Evolutionary conservation across 768 basidiomycete species (phyloP).

Genomic region (Pisolithus marmoratus): DNA sequence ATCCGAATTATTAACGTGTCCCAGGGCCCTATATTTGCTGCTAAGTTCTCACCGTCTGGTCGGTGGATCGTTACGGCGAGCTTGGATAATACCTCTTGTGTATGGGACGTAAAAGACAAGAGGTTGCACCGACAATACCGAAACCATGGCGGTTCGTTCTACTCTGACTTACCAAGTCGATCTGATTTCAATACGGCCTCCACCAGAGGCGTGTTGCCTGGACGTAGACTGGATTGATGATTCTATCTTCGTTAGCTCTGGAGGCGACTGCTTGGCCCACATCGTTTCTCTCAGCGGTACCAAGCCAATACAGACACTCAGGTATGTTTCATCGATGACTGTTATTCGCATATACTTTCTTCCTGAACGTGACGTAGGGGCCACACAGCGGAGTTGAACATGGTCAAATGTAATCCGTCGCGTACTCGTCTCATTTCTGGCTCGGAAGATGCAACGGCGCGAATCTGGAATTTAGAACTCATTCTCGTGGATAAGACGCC

Average conservation of each 20-base stretch:
- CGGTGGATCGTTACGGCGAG: constrained; percentile 73
- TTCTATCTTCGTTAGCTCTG: constrained; percentile 64
- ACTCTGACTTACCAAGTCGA: not conserved
- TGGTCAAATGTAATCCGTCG: constrained; percentile 64
- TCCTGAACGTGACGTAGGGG: constrained; percentile 40
- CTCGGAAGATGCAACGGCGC: constrained; percentile 75
- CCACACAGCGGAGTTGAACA: constrained; percentile 73
- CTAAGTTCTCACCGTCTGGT: constrained; percentile 69
- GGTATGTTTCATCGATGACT: constrained; percentile 36
- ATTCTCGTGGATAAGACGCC: constrained; percentile 26
- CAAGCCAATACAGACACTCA: constrained; percentile 55
- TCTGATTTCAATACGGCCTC: constrained; percentile 4
- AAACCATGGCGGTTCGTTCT: constrained; percentile 53
- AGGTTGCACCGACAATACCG: constrained; percentile 57
- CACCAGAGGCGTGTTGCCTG: constrained; percentile 61
- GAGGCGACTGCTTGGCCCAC: constrained; percentile 60
- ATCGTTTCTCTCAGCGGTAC: constrained; percentile 51
- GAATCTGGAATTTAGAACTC: constrained; percentile 66
- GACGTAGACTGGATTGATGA: constrained; percentile 79
- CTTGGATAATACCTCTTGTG: constrained; percentile 68
- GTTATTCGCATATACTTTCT: not conserved
- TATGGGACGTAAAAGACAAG: constrained; percentile 71
- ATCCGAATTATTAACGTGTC: constrained; percentile 15
- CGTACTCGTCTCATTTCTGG: constrained; percentile 70
- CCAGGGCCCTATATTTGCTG: constrained; percentile 78